Base-by-base conservation (phyloP, 108 stramenopile species). In the Stephanodiscus minutulus region DNA sequence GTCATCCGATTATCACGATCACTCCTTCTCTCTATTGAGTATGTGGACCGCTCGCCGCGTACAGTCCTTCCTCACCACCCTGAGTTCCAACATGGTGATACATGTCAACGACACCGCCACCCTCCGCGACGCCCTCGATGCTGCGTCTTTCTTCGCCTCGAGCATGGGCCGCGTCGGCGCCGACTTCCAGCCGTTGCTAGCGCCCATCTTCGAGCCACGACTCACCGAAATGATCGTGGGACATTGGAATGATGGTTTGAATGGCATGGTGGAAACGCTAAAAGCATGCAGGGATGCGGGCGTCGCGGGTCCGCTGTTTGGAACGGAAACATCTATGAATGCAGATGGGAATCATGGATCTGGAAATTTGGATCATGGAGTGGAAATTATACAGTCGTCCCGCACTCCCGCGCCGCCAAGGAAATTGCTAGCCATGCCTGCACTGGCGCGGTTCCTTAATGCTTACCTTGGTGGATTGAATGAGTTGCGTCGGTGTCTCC, bases 121-220 rank as follows among this genome's bases (percentile, higher is more conserved):
- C 7, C 76, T 94, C 7, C 89, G 93, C 20, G 93, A 94, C 83
- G 90, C 88, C 1, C 72, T 94, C 11, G 93, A 94, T 71, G 86
- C 90, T 10, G 82, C 86, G 37, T 81, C 84, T 8, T 94, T 94
- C 71, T 94, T 94, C 68, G 87, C 93, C 9, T 74, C 78, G 25
- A 86, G 85, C 31, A 91, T 94, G 93, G 93, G 93, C 11, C 82
- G 93, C 31, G 71, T 94, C 11, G 93, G 93, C 27, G 90, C 90
- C 3, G 93, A 94, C 68, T 94, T 94, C 69, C 89, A 91, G 62
- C 68, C 88, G 0, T 74, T 82, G 47, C 65, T 91, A n/a, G 81
- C 84, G 17, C 79, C 84, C 17, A 67, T 90, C 12, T 94, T 94
- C 76, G 87, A 91, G 80, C 66, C 84, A 8, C 76, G 79, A 24